Conservation (phyloP, 768 basidiomycete species). For the Xerocomus brunneocitrinus region DNA sequence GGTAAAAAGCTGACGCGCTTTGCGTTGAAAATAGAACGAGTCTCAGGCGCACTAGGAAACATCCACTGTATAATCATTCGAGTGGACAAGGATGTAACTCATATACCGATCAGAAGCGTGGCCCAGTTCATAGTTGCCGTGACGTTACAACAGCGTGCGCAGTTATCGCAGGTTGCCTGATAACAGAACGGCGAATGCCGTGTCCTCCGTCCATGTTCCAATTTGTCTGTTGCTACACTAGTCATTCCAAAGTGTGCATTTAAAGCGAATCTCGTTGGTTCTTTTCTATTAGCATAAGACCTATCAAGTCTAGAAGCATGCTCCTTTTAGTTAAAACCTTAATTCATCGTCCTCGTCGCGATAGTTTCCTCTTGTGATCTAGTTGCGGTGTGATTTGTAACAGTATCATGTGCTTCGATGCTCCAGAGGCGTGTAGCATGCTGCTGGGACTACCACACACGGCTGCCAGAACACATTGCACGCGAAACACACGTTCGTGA, state of each 20-base stretch:
- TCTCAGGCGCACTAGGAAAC: not conserved
- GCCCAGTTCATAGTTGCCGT: not conserved
- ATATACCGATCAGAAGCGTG: not conserved
- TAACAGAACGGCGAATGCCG: conserved; percentile 1
- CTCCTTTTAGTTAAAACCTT: conserved; percentile 28
- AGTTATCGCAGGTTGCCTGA: not conserved
- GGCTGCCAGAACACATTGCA: conserved; percentile 5
- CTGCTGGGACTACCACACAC: conserved; percentile 5
- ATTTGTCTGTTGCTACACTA: not conserved
- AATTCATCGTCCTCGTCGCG: conserved; percentile 18
- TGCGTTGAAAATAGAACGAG: not conserved
- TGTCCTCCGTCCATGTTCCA: no score
- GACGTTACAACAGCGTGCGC: not conserved
- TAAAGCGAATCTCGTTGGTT: conserved; percentile 19
- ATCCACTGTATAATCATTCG: not conserved
- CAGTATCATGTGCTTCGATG: conserved; percentile 11
- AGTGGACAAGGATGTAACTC: not conserved
- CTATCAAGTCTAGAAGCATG: conserved; percentile 23
- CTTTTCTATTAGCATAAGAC: conserved; percentile 6
- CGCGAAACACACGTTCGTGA: conserved; percentile 13
- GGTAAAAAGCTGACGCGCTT: not conserved
- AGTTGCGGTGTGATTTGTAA: conserved; percentile 16
- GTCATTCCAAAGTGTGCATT: conserved; percentile 5
- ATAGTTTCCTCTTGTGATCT: conserved; percentile 18
- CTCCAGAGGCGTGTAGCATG: conserved; percentile 12